Base-by-base conservation (phyloP, 192 early-diverging fungal species). In the Kappamyces sp. region DNA sequence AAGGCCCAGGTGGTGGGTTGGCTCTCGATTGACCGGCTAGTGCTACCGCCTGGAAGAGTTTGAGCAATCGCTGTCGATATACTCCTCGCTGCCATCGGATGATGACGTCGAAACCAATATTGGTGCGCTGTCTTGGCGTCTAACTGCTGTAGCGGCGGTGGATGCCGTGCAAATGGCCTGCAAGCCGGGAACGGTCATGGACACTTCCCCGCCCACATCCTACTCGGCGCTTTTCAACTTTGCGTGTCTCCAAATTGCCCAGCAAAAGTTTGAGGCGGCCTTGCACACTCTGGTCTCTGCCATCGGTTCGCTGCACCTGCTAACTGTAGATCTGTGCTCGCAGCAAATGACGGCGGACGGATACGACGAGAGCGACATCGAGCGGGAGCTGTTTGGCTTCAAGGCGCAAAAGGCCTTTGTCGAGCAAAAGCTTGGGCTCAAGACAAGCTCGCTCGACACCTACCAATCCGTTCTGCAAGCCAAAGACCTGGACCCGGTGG, bases 191-290 rank as follows among this genome's bases (percentile, higher is more conserved):
- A 2, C 6, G 3, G 51, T 52, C 10, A 52, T 40, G 37, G 51
- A 52, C 3, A n/a, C n/a, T n/a, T n/a, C 37, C 10, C 51, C 40
- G n/a, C 37, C 37, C 15, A 52, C 5, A 12, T 15, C 6, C 15
- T 52, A 52, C n/a, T 52, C 51, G 8, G 37, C 40, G 37, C 13
- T 52, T 36, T 52, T 52, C 23, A 52, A 52, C n/a, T 52, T 52
- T 12, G 51, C 51, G 2, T 40, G 40, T 52, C 3, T 2, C 12
- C n/a, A 8, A 40, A 23, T 52, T 23, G 7, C 51, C 9, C 37
- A 52, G 7, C 51, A 52, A 23, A 40, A 52, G 15, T 52, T 9
- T 52, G 8, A 4, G 13, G 40, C 10, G n/a, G 51, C 51, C 37
- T 40, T 52, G 3, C 37, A 5, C 51, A 52, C 51, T 12, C 3